Base-by-base conservation (phyloP, 164 flowering plant species). In the Malania oleifera region DNA sequence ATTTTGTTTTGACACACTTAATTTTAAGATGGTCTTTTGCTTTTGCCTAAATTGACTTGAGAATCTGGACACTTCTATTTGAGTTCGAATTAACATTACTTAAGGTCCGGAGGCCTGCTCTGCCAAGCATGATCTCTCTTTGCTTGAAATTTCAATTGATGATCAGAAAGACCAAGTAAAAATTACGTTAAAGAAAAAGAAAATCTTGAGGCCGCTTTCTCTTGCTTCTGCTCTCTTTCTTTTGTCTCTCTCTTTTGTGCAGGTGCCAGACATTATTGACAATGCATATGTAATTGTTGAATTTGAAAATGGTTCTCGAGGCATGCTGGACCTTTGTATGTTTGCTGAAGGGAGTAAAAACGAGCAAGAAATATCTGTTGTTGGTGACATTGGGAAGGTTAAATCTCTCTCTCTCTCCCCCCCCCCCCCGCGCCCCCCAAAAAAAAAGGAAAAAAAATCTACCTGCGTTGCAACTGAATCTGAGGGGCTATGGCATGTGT, bases 341-440 rank as follows among this genome's bases (percentile, higher is more conserved):
- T 93, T 93, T 81, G 96, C 96, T 58, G 98, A 89, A 81, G 98
- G 96, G 52, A 87, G 90, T 70, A 89, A 83, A 81, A 93, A 93
- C 68, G 97, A 89, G 72, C 98, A 92, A 75, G 98, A 89, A 77
- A 92, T 92, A 67, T 84, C 91, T 43, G 96, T 92, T 62, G 91
- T 89, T 59, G 96, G 98, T 57, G 83, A 87, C 31, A 56, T 63
- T 57, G 98, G 96, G 47, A 89, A 92, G 93, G 96, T 89, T n/a
- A 70, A 47, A 25, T n/a, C 11, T 23, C 51, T 35, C 57, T 14
- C 29, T 40, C 52, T n/a, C 19, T 46, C 45, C 25, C 10, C 7
- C 31, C 35, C 9, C 35, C 35, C 9, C 35, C 9, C 35, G 4
- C 9, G 35, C 35, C 9, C 9, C 35, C 35, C 35, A 31, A 31